Evolutionary conservation across 108 stramenopile species (phyloP), one percentile per base, ranked within the genome.

Genomic region (Schizochytrium sp.): DNA sequence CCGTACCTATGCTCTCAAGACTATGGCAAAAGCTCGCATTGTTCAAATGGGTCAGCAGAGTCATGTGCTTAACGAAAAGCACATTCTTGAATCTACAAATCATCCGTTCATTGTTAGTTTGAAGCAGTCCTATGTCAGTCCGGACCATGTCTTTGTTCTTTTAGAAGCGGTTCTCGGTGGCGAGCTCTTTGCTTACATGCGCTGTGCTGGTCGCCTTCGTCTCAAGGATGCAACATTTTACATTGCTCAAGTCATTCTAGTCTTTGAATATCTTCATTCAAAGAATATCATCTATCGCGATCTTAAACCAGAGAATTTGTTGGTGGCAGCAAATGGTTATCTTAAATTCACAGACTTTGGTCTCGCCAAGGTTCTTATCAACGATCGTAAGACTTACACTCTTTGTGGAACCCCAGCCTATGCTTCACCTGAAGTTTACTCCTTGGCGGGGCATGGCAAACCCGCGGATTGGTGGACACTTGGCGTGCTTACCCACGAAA

Each of bases 401-500:
- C 60, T 91, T 13, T 91, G 91, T 45, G 91, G 91, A 0, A 91
- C 90, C 17, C 88, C 64, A 0, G 57, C 57, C 49, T 90, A 90
- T 72, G 53, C 88, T n/a, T 59, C 90, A 1, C 90, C 90, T 46
- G 90, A 90, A 38, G 88, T 90, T 72, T 98, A 99, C 90, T 94
- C 98, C 50, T 96, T 96, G 59, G 94, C 94, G 88, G 98, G 98
- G 40, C 98, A 99, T 92, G 97, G 97, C 92, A 97, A 97, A 91
- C 96, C 94, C 87, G 98, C 97, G 5, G 99, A 99, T 93, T 98
- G 96, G 90, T 99, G 99, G 99, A 95, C 97, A 2, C 96, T 96
- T 61, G 99, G 98, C 19, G 96, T 97, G 87, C 95, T 99, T 64
- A 87, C 98, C 46, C 98, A 98, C 90, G 99, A 99, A 91, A 96